Conservation (phyloP, 805 yeast species). For the Metschnikowia noctiluminum region DNA sequence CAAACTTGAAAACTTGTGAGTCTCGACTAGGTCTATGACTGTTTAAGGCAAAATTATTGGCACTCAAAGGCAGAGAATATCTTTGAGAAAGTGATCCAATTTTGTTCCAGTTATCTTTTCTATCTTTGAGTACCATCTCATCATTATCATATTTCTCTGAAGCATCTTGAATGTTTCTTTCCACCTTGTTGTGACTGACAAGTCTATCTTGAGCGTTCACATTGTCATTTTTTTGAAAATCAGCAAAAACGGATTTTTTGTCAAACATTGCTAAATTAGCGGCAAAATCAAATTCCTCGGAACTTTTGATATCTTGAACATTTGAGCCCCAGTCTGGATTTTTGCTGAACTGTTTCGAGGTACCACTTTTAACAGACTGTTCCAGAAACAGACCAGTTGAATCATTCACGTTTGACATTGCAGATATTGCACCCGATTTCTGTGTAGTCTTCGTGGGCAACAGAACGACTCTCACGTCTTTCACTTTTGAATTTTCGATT, state of each 20-base stretch:
- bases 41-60: neutral
- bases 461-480: constrained; percentile 54
- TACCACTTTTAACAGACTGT: constrained; percentile 10
- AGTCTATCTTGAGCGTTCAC: constrained; percentile 59
- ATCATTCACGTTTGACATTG: constrained; percentile 21
- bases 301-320: constrained; percentile 44
- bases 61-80: constrained; percentile 15
- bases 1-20: constrained; percentile 10
- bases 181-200: constrained; percentile 67
- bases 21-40: constrained; percentile 5
- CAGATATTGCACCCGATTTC: constrained; percentile 5
- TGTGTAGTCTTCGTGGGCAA: constrained; percentile 38
- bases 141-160: constrained; percentile 57
- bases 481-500: constrained; percentile 37
- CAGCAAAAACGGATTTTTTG: constrained; percentile 74
- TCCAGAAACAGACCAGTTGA: constrained; percentile 24
- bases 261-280: constrained; percentile 80
- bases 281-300: constrained; percentile 79
- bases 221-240: constrained; percentile 62
- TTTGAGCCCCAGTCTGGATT: constrained; percentile 47
- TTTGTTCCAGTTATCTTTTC: constrained; percentile 53
- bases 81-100: constrained; percentile 27
- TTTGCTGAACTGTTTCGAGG: constrained; percentile 12
- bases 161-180: constrained; percentile 38
- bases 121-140: constrained; percentile 63